Evolutionary conservation across 2,329 filamentous ascomycete genomes (phyloP).

Genomic region (Colletotrichum gloeosporioides): DNA sequence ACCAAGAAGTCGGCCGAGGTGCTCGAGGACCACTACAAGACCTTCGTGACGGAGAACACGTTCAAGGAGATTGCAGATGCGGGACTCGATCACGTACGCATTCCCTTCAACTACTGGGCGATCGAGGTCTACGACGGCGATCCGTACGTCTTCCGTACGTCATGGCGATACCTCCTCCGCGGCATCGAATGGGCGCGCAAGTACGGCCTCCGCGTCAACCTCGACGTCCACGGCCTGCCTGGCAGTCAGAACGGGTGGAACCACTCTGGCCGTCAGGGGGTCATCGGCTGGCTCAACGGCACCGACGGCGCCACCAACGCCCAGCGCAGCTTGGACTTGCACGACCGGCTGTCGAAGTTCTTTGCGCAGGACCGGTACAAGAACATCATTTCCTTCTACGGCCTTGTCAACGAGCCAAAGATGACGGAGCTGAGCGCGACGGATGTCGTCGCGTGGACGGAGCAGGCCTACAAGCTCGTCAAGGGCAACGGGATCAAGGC

Average conservation of each 20-base stretch:
- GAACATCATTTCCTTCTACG: constrained; percentile 91
- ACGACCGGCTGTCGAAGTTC: constrained; percentile 86
- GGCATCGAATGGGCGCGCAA: constrained; percentile 94
- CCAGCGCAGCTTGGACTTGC: constrained; percentile 83
- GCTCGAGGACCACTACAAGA: constrained; percentile 90
- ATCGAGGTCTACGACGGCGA: constrained; percentile 84
- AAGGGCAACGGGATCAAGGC: constrained; percentile 77
- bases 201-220: constrained; percentile 88
- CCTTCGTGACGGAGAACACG: constrained; percentile 83
- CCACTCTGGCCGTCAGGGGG: constrained; percentile 84
- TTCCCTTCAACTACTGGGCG: constrained; percentile 95
- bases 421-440: constrained; percentile 75
- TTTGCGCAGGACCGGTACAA: constrained; percentile 93
- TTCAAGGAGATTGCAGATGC: constrained; percentile 86
- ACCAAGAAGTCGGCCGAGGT: constrained; percentile 64
- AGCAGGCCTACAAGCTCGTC: constrained; percentile 73
- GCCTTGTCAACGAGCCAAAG: constrained; percentile 90
- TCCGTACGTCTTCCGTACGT: constrained; percentile 84
- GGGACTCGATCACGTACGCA: constrained; percentile 95
- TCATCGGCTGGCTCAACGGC: constrained; percentile 90
- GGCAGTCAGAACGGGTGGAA: constrained; percentile 99
- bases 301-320: constrained; percentile 80
- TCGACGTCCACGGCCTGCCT: constrained; percentile 90
- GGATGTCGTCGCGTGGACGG: constrained; percentile 81
- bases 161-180: constrained; percentile 92